Conservation (phyloP, 257 asterid genomes). For the Ilex asprella region DNA sequence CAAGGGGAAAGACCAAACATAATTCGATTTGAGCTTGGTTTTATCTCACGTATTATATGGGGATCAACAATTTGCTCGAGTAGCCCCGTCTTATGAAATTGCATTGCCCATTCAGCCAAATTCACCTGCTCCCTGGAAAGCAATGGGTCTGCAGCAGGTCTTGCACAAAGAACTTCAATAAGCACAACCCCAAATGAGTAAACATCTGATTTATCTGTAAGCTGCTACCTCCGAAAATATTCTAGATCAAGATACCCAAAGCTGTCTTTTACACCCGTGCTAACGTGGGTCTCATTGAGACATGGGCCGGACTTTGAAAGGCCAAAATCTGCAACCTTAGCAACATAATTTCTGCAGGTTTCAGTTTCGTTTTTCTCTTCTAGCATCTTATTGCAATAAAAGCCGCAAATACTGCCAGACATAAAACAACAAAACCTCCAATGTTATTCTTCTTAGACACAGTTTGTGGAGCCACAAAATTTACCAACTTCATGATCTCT, state of each 20-base stretch:
- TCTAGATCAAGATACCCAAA: conserved; percentile 11
- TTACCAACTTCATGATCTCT: conserved; percentile 6
- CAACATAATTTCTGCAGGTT: conserved; percentile 2
- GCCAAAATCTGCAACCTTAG: conserved; percentile 12
- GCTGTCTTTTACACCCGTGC: conserved; percentile 11
- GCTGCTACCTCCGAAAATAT: conserved; percentile 6
- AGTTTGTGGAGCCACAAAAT: not conserved
- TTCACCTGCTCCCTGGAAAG: conserved; percentile 6
- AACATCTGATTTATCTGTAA: conserved; percentile 1
- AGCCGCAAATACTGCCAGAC: not conserved
- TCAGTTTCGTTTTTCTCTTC: not conserved
- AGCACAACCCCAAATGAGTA: conserved; percentile 9
- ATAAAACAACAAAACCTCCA: not conserved
- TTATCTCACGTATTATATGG: conserved; percentile 5
- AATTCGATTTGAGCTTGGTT: no score
- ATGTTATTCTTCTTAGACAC: not conserved
- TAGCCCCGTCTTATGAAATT: conserved; percentile 3
- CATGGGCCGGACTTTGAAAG: conserved; percentile 11
- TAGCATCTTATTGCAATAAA: not conserved
- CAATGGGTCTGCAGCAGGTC: conserved; percentile 6
- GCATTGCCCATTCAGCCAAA: conserved; percentile 7
- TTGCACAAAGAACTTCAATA: conserved; percentile 11
- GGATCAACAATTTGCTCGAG: conserved; percentile 8
- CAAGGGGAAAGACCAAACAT: no score
- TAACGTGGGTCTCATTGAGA: conserved; percentile 10